Percentiles rank a stretch among this genome's conserved stretches.
Conservation (phyloP, 805 yeast species). For the Yamadazyma scolyti region DNA sequence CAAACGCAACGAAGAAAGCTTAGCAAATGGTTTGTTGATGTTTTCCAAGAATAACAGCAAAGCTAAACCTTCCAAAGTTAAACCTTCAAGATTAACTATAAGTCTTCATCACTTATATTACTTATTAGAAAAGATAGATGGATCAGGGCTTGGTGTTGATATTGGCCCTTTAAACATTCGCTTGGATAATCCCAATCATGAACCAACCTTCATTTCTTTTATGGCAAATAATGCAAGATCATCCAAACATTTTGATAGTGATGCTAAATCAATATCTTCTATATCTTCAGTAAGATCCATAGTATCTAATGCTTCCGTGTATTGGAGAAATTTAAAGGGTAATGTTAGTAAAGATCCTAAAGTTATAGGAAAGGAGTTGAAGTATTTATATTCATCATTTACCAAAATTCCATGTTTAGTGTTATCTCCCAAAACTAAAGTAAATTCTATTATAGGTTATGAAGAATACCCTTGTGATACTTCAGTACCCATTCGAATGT, state of each 20-base stretch:
- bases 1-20: constrained; percentile 52
- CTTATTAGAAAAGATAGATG: constrained; percentile 55
- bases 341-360: constrained; percentile 38
- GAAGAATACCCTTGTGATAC: constrained; percentile 73
- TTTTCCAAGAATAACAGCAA: constrained; percentile 45
- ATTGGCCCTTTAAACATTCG: constrained; percentile 64
- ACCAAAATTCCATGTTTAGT: constrained; percentile 64
- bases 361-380: constrained; percentile 46
- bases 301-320: constrained; percentile 38
- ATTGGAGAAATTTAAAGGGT: constrained; percentile 33
- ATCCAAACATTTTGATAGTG: constrained; percentile 38
- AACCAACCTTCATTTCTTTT: constrained; percentile 54
- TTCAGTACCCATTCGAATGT: constrained; percentile 58
- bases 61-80: constrained; percentile 21
- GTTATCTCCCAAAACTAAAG: constrained; percentile 56
- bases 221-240: constrained; percentile 52
- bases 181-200: constrained; percentile 54
- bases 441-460: constrained; percentile 55
- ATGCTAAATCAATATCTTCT: constrained; percentile 50
- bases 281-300: constrained; percentile 55
- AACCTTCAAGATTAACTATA: constrained; percentile 54
- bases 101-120: constrained; percentile 64
- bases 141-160: constrained; percentile 40
- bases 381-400: constrained; percentile 58
- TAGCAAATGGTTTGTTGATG: constrained; percentile 56